A percentile compares a stretch with the other conserved stretches of the same genome.
These are phyloP conservation scores for Aspergillus bertholletiae DNA, from an alignment of 495 filamentous ascomycete species.

Conservation along the genomic window DNA sequence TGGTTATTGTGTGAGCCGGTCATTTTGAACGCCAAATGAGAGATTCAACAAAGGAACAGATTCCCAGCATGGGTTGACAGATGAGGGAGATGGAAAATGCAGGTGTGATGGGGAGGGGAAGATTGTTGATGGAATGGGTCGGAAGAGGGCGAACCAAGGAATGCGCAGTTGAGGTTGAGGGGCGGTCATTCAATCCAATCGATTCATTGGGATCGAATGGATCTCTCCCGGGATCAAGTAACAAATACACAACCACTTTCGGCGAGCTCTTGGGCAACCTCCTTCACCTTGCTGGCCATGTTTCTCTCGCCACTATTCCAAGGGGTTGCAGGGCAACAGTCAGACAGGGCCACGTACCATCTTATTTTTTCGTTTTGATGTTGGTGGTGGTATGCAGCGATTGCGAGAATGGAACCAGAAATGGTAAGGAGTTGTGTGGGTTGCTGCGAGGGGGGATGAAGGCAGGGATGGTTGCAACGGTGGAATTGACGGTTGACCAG, in stretches of 20 bases:
- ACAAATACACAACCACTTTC: neutral
- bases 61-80: neutral
- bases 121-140: neutral
- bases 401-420: neutral
- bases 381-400: neutral
- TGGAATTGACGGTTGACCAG: neutral
- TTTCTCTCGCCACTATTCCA: neutral
- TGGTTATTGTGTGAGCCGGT: slow-evolving; percentile 9
- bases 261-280: neutral
- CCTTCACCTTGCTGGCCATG: neutral
- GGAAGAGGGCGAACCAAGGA: neutral
- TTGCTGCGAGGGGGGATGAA: neutral
- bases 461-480: neutral
- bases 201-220: too few relatives aligned
- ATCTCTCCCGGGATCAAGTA: neutral
- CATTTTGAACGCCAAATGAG: neutral
- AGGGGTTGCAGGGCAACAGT: neutral
- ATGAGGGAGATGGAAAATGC: neutral
- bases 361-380: too few relatives aligned
- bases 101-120: neutral
- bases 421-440: neutral
- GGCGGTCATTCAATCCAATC: neutral
- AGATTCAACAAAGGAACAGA: neutral
- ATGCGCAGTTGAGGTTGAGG: neutral
- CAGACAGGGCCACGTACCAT: neutral